Conservation (phyloP, 1,139 yeast species). For the Nakaseomyces delphensis region DNA sequence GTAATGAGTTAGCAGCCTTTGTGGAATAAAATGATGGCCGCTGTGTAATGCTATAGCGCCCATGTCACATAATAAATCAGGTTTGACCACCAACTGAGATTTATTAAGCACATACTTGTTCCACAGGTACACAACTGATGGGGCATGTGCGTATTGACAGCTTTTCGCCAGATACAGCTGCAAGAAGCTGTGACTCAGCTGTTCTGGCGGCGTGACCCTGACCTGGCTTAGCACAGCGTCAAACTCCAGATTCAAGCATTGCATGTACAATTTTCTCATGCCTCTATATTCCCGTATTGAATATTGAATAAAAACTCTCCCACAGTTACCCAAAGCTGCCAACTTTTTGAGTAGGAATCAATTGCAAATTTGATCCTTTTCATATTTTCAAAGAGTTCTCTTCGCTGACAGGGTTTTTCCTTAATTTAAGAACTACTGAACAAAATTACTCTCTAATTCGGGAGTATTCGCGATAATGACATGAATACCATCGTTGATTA, state of each 20-base stretch:
- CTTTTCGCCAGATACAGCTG: conserved; percentile 21
- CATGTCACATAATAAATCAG: conserved; percentile 21
- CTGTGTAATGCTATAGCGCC: conserved; percentile 21
- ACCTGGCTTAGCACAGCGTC: conserved; percentile 15
- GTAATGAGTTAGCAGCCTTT: conserved; percentile 21
- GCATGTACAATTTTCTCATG: conserved; percentile 14
- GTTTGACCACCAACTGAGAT: conserved; percentile 17
- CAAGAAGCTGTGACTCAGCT: conserved; percentile 21
- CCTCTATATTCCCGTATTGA: too few species aligned
- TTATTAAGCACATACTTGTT: conserved; percentile 23
- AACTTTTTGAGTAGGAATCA: too few species aligned
- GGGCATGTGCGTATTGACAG: conserved; percentile 25
- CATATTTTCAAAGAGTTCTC: too few species aligned
- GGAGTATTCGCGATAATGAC: too few species aligned
- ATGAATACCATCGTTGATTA: too few species aligned
- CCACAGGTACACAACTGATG: conserved; percentile 26
- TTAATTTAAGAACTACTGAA: too few species aligned
- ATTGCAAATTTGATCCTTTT: too few species aligned
- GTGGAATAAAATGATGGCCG: conserved; percentile 19
- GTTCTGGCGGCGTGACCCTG: conserved; percentile 14
- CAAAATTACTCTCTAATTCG: too few species aligned
- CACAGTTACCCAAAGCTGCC: too few species aligned
- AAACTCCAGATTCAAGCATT: conserved; percentile 24
- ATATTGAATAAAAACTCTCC: too few species aligned
- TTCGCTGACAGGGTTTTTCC: too few species aligned